Base-by-base conservation (phyloP, 495 filamentous ascomycete species). In the Thozetella sp. region DNA sequence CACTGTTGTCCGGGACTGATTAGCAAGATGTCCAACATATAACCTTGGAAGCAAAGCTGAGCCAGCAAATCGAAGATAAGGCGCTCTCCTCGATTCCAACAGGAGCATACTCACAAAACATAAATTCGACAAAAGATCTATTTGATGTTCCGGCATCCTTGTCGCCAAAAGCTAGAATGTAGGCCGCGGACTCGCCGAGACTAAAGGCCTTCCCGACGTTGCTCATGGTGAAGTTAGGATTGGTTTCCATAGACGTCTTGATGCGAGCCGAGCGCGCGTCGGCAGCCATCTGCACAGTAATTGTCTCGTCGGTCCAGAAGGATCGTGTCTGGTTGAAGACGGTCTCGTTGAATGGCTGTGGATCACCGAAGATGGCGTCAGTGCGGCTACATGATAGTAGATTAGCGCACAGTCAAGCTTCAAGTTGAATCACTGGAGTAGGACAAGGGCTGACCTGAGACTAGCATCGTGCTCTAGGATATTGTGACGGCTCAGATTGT, bases 401-500 rank as follows among this genome's bases (percentile, higher is more conserved):
- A 25, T 60, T 54, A 61, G 60, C n/a, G 20, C n/a, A 48, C 43
- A 48, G 9, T 20, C 43, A 48, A 11, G 4, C 43, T n/a, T 19
- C 1, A n/a, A 45, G 15, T n/a, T 27, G n/a, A 52, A 19, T 55
- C 17, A 22, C 20, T 9, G 17, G 25, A 2, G 20, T 2, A 25
- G 19, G n/a, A 54, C 22, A 40, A 25, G 15, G 3, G 69, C 65
- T 27, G 53, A 81, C 80, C 78, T 82, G 26, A 84, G 58, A 56
- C 79, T 82, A 4, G 68, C 80, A 63, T 84, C 82, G 51, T 83
- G 80, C 55, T 85, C 82, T 2, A 83, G 64, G 30, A 82, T 60
- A 50, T 82, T 76, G 56, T 82, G 78, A 17, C 71, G 65, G 57
- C 74, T 65, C 19, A 85, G 76, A 22, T 80, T 63, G 61, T 82